Evolutionary conservation across 257 asterid species (phyloP).

Genomic region (Jacaranda mimosifolia): DNA sequence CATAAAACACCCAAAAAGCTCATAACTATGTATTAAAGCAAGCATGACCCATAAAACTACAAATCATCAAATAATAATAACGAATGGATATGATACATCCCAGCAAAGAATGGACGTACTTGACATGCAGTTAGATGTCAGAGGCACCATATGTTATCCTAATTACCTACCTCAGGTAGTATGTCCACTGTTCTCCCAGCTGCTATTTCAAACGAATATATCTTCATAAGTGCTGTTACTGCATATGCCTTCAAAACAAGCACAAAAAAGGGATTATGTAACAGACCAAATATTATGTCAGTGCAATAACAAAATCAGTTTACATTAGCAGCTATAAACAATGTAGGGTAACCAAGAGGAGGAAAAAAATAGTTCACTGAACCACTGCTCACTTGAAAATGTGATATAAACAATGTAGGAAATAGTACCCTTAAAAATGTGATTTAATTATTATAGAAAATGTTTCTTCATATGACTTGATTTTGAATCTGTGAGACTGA

Average conservation of each 20-base stretch:
- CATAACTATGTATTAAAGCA: background rate
- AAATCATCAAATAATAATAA: conserved; percentile 12
- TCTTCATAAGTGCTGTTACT: conserved; percentile 86
- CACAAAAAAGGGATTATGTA: conserved; percentile 32
- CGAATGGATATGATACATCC: conserved; percentile 9
- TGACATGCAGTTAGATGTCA: conserved; percentile 13
- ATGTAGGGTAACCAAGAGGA: conserved; percentile 15
- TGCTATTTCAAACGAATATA: conserved; percentile 91
- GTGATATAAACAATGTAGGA: too few relatives aligned
- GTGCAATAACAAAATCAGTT: background rate
- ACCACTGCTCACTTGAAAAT: conserved; percentile 25
- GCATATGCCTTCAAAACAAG: conserved; percentile 80
- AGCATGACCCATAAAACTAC: background rate
- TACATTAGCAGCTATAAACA: conserved; percentile 7
- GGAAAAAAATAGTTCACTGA: background rate
- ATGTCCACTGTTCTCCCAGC: conserved; percentile 90
- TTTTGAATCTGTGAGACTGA: conserved; percentile 2
- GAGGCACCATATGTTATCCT: conserved; percentile 16
- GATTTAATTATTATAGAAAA: background rate
- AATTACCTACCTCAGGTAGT: conserved; percentile 82
- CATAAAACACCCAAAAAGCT: conserved; percentile 10
- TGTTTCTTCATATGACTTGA: background rate
- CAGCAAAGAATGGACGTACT: conserved; percentile 18
- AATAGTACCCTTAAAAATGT: background rate
- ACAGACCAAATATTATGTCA: conserved; percentile 24